phyloP scores from a whole-genome alignment of 495 filamentous ascomycete genomes.

The Aspergillus conjunctus region DNA sequence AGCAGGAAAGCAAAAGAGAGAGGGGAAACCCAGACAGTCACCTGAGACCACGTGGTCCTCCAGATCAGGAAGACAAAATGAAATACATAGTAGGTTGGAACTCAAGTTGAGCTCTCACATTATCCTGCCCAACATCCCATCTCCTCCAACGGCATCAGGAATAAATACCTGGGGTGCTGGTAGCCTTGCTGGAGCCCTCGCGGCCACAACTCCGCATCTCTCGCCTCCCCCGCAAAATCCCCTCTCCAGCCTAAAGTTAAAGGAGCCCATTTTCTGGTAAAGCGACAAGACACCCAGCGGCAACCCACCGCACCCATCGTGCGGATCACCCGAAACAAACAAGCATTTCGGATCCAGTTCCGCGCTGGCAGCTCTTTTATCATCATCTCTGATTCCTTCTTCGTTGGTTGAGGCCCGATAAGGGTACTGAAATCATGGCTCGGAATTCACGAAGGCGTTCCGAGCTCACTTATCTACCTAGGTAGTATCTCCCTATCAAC shows the following conservation, averaged over 20 bases:
- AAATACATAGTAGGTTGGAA: no score
- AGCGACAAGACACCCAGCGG: neutral
- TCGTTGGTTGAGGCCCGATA: conserved; percentile 4
- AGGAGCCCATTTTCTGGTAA: neutral
- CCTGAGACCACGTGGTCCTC: no score
- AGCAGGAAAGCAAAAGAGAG: no score
- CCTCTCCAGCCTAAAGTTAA: neutral
- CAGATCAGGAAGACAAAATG: no score
- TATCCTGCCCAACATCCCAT: neutral
- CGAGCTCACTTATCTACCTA: conserved; percentile 20
- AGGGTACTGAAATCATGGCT: neutral
- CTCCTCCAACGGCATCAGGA: neutral
- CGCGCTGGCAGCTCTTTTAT: neutral
- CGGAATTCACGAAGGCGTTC: conserved; percentile 16
- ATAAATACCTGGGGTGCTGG: neutral
- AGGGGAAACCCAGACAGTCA: no score
- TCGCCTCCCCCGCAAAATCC: conserved; percentile 6
- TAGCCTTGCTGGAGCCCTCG: neutral
- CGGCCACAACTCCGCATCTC: conserved; percentile 10
- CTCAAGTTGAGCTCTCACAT: no score
- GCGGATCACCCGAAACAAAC: conserved; percentile 6
- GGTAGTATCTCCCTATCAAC: conserved; percentile 9
- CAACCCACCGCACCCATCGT: neutral
- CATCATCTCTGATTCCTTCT: neutral
- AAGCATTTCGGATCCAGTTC: conserved; percentile 14